phyloP scores from a whole-genome alignment of 305 asterid genomes.

The Fraxinus platypoda region DNA sequence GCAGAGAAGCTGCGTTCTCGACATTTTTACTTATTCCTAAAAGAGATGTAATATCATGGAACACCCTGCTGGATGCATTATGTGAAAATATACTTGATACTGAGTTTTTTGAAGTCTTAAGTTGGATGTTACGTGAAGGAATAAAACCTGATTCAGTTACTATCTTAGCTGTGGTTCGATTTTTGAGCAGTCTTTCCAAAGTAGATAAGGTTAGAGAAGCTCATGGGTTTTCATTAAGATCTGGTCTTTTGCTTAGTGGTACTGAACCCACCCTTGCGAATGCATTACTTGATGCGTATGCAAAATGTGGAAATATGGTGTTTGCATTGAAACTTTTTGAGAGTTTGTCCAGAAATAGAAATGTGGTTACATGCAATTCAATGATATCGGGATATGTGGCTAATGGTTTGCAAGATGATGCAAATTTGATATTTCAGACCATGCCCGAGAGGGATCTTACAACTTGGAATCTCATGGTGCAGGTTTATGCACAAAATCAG shows the following conservation, averaged over 20 bases:
- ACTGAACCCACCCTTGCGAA: slow-evolving; percentile 66
- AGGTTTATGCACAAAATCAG: slow-evolving; percentile 59
- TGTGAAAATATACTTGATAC: slow-evolving; percentile 40
- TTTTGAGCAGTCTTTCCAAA: slow-evolving; percentile 41
- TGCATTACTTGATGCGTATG: slow-evolving; percentile 80
- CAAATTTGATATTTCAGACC: slow-evolving; percentile 48
- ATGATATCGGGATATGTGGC: slow-evolving; percentile 65
- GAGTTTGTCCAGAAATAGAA: slow-evolving; percentile 50
- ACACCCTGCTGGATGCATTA: slow-evolving; percentile 65
- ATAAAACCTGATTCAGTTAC: slow-evolving; percentile 70
- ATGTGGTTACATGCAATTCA: slow-evolving; percentile 63
- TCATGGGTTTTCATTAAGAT: slow-evolving; percentile 67
- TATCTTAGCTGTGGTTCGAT: slow-evolving; percentile 50
- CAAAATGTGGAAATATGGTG: slow-evolving; percentile 60
- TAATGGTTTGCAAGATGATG: slow-evolving; percentile 45
- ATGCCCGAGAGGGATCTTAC: slow-evolving; percentile 69
- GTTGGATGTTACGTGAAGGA: slow-evolving; percentile 50
- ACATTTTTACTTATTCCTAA: slow-evolving; percentile 46
- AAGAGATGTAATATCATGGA: slow-evolving; percentile 74
- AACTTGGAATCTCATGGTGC: slow-evolving; percentile 80
- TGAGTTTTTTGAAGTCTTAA: slow-evolving; percentile 47
- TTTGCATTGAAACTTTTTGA: slow-evolving; percentile 54
- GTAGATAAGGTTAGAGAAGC: slow-evolving; percentile 60
- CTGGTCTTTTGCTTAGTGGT: slow-evolving; percentile 35
- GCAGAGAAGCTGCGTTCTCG: slow-evolving; percentile 45